phyloP scores from a whole-genome alignment of 768 basidiomycete genomes.

The Megacollybia marginata region DNA sequence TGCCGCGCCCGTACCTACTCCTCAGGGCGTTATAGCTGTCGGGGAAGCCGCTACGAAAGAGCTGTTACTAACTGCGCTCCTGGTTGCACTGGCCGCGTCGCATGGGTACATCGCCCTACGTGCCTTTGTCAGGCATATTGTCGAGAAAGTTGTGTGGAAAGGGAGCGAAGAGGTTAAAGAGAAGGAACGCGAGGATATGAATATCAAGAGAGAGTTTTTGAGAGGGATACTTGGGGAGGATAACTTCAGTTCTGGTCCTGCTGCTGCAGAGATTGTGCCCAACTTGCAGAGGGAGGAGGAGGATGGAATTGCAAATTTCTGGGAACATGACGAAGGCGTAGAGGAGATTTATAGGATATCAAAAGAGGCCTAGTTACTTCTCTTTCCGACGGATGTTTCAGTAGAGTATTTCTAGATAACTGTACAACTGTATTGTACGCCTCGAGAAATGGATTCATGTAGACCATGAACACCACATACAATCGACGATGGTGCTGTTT shows the following conservation, averaged over 20 bases:
- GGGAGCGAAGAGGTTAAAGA: conserved; percentile 60
- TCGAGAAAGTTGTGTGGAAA: conserved; percentile 74
- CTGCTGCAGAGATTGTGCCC: conserved; percentile 9
- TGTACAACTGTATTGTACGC: no score
- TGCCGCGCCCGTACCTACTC: background rate
- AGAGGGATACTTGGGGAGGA: conserved; percentile 16
- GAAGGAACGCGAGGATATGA: conserved; percentile 47
- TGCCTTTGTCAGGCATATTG: conserved; percentile 52
- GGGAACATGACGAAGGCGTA: conserved; percentile 67
- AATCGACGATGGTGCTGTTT: no score
- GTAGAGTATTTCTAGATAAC: no score
- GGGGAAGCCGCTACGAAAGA: conserved; percentile 34
- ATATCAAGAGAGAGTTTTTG: conserved; percentile 33
- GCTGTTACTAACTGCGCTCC: conserved; percentile 52
- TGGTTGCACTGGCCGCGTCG: conserved; percentile 76
- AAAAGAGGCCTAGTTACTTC: conserved; percentile 38
- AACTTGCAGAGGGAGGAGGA: conserved; percentile 6
- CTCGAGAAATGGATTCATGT: no score
- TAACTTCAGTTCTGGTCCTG: conserved; percentile 1
- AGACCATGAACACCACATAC: no score
- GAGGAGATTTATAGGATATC: conserved; percentile 62
- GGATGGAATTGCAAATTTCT: conserved; percentile 36
- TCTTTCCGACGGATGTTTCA: no score
- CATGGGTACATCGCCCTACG: conserved; percentile 78
- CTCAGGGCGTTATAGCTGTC: background rate